Evolutionary conservation across 805 yeast genomes (phyloP), one percentile per base, ranked within the genome.

Genomic region (Metschnikowia reukaufii): DNA sequence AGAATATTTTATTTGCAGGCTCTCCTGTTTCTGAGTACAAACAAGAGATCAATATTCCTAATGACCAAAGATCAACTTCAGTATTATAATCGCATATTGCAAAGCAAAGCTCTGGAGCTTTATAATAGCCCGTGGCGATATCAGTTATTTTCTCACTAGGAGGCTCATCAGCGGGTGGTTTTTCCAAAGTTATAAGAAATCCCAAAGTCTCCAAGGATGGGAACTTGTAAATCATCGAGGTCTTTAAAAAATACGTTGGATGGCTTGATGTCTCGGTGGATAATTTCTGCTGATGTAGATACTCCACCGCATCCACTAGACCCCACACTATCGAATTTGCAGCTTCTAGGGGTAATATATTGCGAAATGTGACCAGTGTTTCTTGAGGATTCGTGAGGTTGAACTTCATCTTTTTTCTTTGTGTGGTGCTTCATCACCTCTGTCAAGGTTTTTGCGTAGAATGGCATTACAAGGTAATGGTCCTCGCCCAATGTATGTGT

Each of bases 81-180:
- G 59, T 61, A 2, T 75, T 66, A 58, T 88, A 88, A 49, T 72
- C 68, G 1, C 68, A 51, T n/a, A 77, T 64, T 0, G 88, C 86
- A 42, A 86, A 75, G 35, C 87, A 67, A 39, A 85, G 65, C 58
- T 88, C 96, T 0, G 95, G 92, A 0, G 94, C 83, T 49, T 85
- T 82, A 64, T 79, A 88, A 29, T 73, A 72, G 1, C 84, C 82
- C 0, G 91, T 83, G 17, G 84, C 75, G 4, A 88, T 82, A 52
- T 80, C 86, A n/a, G 77, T 71, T 47, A 74, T 70, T 53, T 75
- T 68, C 8, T 63, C 57, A 5, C 63, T 60, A 1, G 56, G 48
- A 42, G 77, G 76, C 32, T 88, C 83, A 32, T 62, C 66, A 12
- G 49, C 27, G 2, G 58, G 55, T 6, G 54, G 44, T 31, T 27